Conservation (phyloP, 768 basidiomycete species). For the Suillus occidentalis region DNA sequence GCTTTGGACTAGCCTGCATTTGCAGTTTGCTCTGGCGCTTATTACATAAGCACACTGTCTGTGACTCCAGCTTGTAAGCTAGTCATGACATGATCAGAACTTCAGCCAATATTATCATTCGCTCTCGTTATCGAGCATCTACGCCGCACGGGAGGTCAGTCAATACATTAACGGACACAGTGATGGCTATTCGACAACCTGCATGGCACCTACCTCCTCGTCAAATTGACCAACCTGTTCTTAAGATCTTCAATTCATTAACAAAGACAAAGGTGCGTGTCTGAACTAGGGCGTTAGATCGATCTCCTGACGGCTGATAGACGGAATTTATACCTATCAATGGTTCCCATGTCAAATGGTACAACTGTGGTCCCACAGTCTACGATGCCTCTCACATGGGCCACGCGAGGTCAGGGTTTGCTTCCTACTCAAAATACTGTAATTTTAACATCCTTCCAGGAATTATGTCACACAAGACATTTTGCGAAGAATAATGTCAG, state of each 20-base stretch:
- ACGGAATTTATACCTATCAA: conserved; percentile 72
- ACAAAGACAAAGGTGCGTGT: conserved; percentile 82
- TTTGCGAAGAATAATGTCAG: conserved; percentile 81
- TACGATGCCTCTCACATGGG: conserved; percentile 99
- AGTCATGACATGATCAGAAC: conserved; percentile 22
- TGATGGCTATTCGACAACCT: conserved; percentile 64
- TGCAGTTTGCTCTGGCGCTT: background rate
- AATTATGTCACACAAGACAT: conserved; percentile 98
- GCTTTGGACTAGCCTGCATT: background rate
- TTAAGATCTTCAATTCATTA: conserved; percentile 88
- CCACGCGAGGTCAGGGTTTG: conserved; percentile 76
- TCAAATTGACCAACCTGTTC: conserved; percentile 44
- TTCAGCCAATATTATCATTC: conserved; percentile 16
- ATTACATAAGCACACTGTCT: conserved; percentile 7
- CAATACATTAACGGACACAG: background rate
- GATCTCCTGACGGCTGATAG: conserved; percentile 38
- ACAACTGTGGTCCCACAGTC: conserved; percentile 98
- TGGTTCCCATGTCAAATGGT: conserved; percentile 89
- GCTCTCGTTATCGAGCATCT: conserved; percentile 10
- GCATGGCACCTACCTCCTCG: conserved; percentile 44
- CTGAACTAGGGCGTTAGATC: conserved; percentile 15
- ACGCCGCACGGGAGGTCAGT: conserved; percentile 10
- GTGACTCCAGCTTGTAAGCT: conserved; percentile 1
- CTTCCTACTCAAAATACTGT: conserved; percentile 3
- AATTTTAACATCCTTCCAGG: conserved; percentile 40